phyloP scores from a whole-genome alignment of 345 rosid genomes.

The Acer yangbiense region DNA sequence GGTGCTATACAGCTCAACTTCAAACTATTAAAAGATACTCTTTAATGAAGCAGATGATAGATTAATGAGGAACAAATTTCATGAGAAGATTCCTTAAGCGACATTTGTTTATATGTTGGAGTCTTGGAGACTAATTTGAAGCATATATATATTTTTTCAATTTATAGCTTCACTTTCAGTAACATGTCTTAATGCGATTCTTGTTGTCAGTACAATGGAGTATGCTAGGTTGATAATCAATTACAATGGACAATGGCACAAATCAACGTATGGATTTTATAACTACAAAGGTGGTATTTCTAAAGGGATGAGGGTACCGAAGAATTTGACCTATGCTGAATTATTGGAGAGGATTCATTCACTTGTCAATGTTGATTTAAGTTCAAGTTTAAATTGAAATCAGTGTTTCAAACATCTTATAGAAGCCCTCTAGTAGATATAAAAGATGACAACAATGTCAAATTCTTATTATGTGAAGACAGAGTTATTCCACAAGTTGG shows the following conservation, averaged over 20 bases:
- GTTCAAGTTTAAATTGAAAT: background rate
- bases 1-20: too few relatives aligned
- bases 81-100: too few relatives aligned
- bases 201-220: background rate
- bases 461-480: constrained; percentile 5
- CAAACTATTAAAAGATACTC: too few relatives aligned
- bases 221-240: constrained; percentile 4
- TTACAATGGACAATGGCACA: constrained; percentile 5
- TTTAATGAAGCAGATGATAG: too few relatives aligned
- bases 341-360: background rate
- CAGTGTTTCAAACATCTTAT: background rate
- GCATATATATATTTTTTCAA: too few relatives aligned
- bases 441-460: background rate
- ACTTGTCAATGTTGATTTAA: background rate
- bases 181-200: background rate
- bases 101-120: too few relatives aligned
- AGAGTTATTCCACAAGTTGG: constrained; percentile 6
- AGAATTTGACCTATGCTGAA: background rate
- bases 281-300: background rate
- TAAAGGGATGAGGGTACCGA: constrained; percentile 4
- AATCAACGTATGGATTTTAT: background rate
- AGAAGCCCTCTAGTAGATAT: constrained; percentile 4
- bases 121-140: too few relatives aligned
- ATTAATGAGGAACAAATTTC: too few relatives aligned
- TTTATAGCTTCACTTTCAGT: too few relatives aligned